Base-by-base conservation (phyloP, 2,329 filamentous ascomycete genomes). In the Malbranchea zuffiana region DNA sequence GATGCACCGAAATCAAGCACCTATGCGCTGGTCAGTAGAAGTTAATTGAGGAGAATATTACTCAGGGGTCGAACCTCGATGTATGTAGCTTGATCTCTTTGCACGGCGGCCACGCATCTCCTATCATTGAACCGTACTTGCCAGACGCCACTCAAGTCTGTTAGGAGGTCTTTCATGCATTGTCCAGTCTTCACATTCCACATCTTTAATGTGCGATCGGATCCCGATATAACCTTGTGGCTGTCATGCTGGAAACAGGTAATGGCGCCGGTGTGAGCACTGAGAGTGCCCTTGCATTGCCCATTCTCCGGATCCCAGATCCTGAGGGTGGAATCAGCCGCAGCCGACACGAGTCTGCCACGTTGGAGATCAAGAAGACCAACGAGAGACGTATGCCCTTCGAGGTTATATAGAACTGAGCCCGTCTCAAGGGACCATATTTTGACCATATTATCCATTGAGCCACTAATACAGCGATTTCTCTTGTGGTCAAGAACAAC, bases 231-330 rank as follows among this genome's bases (percentile, higher is more conserved):
- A 21, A 98, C 87, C 56, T 98, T 98, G 47, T 87, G 82, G 0
- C 81, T 85, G 55, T 98, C 90, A 50, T 98, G 90, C 60, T 98
- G 90, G 61, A 98, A 98, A 60, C 90, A 98, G 3, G 90, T 98
- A 46, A 98, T 98, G 15, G 90, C 90, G 23, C 88, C 90, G 0
- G 88, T 96, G 53, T 98, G 90, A 0, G 90, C 90, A 49, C 81
- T 88, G 40, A 98, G 68, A 7, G 82, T 88, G 53, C 81, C 86
- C 57, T 85, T 87, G 60, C 90, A 96, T 46, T 83, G 79, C 5
- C 90, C 90, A 29, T 73, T 86, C 55, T 94, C 86, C 0, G 90
- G 90, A 50, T 98, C 87, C 90, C 90, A 98, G 39, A 98, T 94
- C 28, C 90, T 76, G 11, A 98, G 69, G 0, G 90, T 98, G 28